Conservation (phyloP, 2,329 filamentous ascomycete genomes). For the Sclerotinia spermophila region DNA sequence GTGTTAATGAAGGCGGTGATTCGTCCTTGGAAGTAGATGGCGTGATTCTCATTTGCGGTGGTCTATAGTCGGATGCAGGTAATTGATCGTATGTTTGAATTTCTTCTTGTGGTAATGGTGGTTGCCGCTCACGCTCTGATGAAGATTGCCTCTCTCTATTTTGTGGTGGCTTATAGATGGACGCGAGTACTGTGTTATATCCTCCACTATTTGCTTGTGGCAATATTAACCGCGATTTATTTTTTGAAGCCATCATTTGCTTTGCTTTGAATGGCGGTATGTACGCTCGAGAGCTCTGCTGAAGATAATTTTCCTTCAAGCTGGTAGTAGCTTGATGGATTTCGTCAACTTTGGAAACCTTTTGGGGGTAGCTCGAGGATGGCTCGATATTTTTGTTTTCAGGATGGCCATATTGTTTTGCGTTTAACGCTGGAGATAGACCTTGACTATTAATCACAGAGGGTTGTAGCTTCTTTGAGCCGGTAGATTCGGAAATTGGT, state of each 20-base stretch:
- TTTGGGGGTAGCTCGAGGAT: background rate
- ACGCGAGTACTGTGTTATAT: background rate
- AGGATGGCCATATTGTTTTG: background rate
- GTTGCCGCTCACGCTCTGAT: background rate
- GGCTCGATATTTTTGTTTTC: background rate
- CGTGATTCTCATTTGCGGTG: background rate
- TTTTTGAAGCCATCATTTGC: background rate
- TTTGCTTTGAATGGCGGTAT: background rate
- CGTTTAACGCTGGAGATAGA: background rate
- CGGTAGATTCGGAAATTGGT: background rate
- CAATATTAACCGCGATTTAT: background rate
- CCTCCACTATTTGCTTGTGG: background rate
- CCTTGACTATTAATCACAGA: background rate
- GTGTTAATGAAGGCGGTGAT: background rate
- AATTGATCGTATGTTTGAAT: background rate
- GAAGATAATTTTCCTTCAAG: background rate
- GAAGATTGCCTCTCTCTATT: background rate
- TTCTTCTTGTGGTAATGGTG: background rate
- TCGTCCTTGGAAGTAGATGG: background rate
- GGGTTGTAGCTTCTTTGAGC: background rate
- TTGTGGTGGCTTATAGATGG: background rate
- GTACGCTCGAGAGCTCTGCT: background rate
- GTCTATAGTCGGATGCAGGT: background rate
- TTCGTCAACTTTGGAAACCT: background rate
- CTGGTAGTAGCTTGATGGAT: background rate